Conservation (phyloP, 495 filamentous ascomycete species). For the Xylaria grammica region DNA sequence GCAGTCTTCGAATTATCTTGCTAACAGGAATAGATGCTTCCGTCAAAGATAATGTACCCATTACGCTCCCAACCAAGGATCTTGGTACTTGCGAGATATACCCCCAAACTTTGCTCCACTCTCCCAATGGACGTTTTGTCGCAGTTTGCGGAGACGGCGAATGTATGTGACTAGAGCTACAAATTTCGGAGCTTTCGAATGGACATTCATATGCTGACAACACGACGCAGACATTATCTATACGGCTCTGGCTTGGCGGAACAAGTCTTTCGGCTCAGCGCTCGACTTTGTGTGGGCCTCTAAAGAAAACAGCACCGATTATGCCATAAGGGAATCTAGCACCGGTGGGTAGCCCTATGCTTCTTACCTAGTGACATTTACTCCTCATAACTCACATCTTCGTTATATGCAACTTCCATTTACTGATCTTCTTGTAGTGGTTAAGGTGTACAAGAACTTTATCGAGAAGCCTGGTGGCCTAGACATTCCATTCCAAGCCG, state of each 20-base stretch:
- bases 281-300: conserved; percentile 97
- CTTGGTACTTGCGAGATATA: conserved; percentile 96
- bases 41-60: conserved; percentile 85
- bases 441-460: conserved; percentile 98
- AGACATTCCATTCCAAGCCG: conserved; percentile 94
- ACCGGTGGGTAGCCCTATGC: conserved; percentile 58
- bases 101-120: conserved; percentile 90
- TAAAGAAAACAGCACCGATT: conserved; percentile 98
- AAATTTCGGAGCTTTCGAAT: background rate
- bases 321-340: conserved; percentile 90
- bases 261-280: conserved; percentile 94
- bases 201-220: background rate
- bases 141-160: conserved; percentile 97
- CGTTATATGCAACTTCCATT: background rate
- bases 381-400: background rate
- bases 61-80: conserved; percentile 89
- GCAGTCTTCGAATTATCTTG: conserved; percentile 11
- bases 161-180: conserved; percentile 20
- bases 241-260: conserved; percentile 94
- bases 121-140: conserved; percentile 96
- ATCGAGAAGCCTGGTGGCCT: conserved; percentile 87
- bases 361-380: background rate
- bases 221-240: conserved; percentile 78
- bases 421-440: conserved; percentile 35
- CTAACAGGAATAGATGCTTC: conserved; percentile 60